A percentile compares a stretch with the other conserved stretches of the same genome.
Conservation (phyloP, 495 filamentous ascomycete species). For the Lasiosphaeriaceae sp. region DNA sequence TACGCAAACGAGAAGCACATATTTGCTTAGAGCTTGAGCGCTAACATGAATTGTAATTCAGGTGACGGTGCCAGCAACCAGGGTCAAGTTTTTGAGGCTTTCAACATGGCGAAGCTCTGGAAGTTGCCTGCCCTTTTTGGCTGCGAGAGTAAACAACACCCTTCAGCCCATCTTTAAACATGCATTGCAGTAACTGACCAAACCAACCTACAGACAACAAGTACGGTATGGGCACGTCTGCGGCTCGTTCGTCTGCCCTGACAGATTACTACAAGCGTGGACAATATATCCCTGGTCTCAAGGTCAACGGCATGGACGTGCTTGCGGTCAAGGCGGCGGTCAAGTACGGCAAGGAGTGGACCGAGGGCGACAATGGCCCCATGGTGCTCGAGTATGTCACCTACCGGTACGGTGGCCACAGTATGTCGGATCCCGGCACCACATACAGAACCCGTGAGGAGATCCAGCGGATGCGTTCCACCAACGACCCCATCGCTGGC, state of each 20-base stretch:
- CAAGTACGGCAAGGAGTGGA: slow-evolving; percentile 84
- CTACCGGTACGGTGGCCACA: slow-evolving; percentile 98
- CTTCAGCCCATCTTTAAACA: neutral
- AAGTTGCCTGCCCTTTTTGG: slow-evolving; percentile 91
- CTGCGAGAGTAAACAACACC: slow-evolving; percentile 79
- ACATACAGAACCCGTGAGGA: slow-evolving; percentile 99
- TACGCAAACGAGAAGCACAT: slow-evolving; percentile 6
- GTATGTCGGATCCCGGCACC: slow-evolving; percentile 98
- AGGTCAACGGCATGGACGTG: slow-evolving; percentile 99
- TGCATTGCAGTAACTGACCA: neutral
- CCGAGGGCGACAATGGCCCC: slow-evolving; percentile 75
- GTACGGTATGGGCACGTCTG: slow-evolving; percentile 99
- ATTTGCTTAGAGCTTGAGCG: neutral
- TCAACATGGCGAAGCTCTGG: slow-evolving; percentile 99
- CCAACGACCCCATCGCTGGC: slow-evolving; percentile 96
- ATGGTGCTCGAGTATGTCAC: slow-evolving; percentile 98
- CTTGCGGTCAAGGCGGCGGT: slow-evolving; percentile 96
- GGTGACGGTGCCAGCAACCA: slow-evolving; percentile 94
- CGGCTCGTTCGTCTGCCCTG: slow-evolving; percentile 85
- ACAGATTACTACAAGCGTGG: slow-evolving; percentile 99
- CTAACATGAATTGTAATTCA: slow-evolving; percentile 8
- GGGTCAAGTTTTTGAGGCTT: slow-evolving; percentile 98
- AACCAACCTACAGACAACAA: slow-evolving; percentile 76
- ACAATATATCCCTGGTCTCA: slow-evolving; percentile 98
- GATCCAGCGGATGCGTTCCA: slow-evolving; percentile 98